Evolutionary conservation across 2,329 filamentous ascomycete genomes (phyloP), one percentile per base, ranked within the genome.

Genomic region (Xylariaceae sp.): DNA sequence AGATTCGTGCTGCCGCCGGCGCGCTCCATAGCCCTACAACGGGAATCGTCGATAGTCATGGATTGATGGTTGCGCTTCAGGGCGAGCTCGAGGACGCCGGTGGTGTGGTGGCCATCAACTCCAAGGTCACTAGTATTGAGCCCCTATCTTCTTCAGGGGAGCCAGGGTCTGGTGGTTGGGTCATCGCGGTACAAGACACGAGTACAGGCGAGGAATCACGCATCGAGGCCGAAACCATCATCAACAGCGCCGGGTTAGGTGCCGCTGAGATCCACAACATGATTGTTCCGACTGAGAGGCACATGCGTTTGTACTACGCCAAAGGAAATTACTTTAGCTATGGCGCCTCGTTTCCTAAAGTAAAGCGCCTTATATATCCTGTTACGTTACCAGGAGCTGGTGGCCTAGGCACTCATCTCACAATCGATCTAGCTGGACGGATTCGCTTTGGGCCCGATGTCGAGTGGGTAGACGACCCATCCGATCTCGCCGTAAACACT

Each of bases 321-420:
- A 99, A 99, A 74, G 94, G 94, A 1, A 93, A 90, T 55, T 99
- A 99, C 75, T 97, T 95, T 73, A 88, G 87, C 31, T 97, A 97
- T 73, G 72, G 79, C 0, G 75, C 83, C 1, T 82, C 85, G 0
- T 65, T 66, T 1, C 92, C 90, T 0, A 67, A 63, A 31, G 83
- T 92, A 11, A 75, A 72, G 2, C 89, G 88, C 0, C 82, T 99
- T 18, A 78, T 99, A 46, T 99, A 97, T 66, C 94, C 94, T 0
- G 91, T 88, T 0, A 91, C 93, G 0, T 77, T 88, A 9, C 88
- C 91, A 0, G 92, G 92, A 2, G 82, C 86, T 18, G 92, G 84
- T 47, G 93, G 94, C 0, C 75, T 99, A 0, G 94, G 94, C 44
- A 97, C 94, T 0, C 94, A 99, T 70, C 76, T 99, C 16, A 99